Conservation (phyloP, 23 red algal genomes). For the Agarophyton chilense region DNA sequence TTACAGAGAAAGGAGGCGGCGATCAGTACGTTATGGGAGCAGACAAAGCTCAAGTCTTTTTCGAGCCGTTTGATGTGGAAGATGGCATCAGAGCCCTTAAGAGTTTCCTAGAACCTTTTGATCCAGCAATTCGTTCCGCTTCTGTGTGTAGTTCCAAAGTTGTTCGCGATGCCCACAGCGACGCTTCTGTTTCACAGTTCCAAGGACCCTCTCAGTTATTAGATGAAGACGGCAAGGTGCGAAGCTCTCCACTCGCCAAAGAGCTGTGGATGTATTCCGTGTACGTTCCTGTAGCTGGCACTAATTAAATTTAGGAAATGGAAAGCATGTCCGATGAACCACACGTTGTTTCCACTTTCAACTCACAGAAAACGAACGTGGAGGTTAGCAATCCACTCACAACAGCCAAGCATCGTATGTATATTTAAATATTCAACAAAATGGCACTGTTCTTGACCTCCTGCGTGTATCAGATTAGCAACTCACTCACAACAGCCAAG, state of each 20-base stretch:
- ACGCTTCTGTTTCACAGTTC: constrained; percentile 33
- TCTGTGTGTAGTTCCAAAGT: constrained; percentile 55
- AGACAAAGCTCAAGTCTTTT: not conserved
- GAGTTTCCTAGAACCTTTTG: constrained; percentile 38
- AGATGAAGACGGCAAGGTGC: constrained; percentile 49
- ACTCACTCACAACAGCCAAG: too few relatives aligned
- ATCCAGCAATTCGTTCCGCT: constrained; percentile 43
- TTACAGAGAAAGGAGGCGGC: not conserved
- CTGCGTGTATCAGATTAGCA: too few relatives aligned
- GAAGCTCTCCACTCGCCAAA: constrained; percentile 29
- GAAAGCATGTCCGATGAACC: constrained; percentile 39
- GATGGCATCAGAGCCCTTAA: constrained; percentile 35
- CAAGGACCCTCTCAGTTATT: constrained; percentile 32
- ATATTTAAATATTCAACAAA: too few relatives aligned
- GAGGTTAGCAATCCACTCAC: too few relatives aligned
- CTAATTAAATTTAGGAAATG: constrained; percentile 24
- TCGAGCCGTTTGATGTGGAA: constrained; percentile 14
- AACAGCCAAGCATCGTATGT: too few relatives aligned
- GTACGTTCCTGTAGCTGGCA: constrained; percentile 24
- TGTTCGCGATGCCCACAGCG: constrained; percentile 61
- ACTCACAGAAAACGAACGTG: not conserved
- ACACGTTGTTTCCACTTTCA: not conserved
- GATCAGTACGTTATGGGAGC: not conserved
- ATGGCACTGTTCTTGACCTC: too few relatives aligned
- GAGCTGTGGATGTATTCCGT: constrained; percentile 73